phyloP scores from a whole-genome alignment of 257 asterid species.

The Solanum neorickii region DNA sequence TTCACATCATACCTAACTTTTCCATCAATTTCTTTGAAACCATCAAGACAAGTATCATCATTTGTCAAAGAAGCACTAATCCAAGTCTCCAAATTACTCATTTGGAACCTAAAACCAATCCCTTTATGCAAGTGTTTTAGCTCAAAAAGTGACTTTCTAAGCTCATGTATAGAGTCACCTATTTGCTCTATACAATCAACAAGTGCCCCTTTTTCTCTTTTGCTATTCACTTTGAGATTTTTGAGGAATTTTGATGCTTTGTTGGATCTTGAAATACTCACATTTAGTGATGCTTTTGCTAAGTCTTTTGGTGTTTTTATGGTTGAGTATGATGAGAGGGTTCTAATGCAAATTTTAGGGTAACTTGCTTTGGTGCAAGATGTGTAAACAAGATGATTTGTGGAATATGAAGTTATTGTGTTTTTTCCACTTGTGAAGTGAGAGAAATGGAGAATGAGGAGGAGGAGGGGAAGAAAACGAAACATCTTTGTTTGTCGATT shows the following conservation, averaged over 20 bases:
- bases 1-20: conserved; percentile 49
- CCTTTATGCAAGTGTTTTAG: conserved; percentile 50
- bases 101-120: conserved; percentile 56
- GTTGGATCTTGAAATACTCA: conserved; percentile 49
- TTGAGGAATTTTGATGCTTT: conserved; percentile 30
- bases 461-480: not conserved
- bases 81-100: conserved; percentile 90
- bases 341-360: conserved; percentile 69
- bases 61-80: conserved; percentile 83
- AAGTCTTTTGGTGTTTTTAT: conserved; percentile 46
- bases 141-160: conserved; percentile 47
- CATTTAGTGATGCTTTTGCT: conserved; percentile 56
- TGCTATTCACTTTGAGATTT: conserved; percentile 22
- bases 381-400: conserved; percentile 37
- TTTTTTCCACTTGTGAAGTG: not conserved
- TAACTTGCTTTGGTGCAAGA: conserved; percentile 85
- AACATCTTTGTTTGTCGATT: not conserved
- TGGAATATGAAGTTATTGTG: not conserved
- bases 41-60: conserved; percentile 90
- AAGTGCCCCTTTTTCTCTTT: conserved; percentile 47
- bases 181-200: conserved; percentile 69
- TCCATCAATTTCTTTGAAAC: conserved; percentile 55
- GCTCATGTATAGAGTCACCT: conserved; percentile 59
- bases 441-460: not conserved
- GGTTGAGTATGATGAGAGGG: conserved; percentile 55